phyloP scores from a whole-genome alignment of 78 protist species.

The Bodo saltans region DNA sequence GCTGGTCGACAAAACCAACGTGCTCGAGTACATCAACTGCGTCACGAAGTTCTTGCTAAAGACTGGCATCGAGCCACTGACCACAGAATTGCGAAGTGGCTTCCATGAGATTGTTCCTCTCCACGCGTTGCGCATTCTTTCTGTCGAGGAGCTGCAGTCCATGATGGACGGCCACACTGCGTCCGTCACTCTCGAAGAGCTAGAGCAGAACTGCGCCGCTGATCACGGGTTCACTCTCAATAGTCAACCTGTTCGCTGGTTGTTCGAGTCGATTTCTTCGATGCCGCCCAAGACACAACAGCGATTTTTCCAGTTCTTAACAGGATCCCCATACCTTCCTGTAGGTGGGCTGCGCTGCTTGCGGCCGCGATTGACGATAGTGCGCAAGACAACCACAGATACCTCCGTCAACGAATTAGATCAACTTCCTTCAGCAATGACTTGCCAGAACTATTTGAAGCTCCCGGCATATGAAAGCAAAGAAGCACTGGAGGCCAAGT shows the following conservation, averaged over 20 bases:
- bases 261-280: conserved; percentile 43
- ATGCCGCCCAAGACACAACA: not conserved
- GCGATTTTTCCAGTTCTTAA: conserved; percentile 53
- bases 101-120: not conserved
- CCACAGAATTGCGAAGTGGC: not conserved
- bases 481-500: not conserved
- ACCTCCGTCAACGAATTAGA: conserved; percentile 28
- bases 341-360: conserved; percentile 57
- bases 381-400: conserved; percentile 40
- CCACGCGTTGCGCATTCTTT: not conserved
- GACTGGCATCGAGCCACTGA: conserved; percentile 12
- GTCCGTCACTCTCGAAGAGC: conserved; percentile 2
- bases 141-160: conserved; percentile 25
- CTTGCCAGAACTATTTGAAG: conserved; percentile 74
- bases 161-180: not conserved
- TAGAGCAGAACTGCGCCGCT: conserved; percentile 8
- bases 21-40: not conserved
- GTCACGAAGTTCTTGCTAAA: not conserved
- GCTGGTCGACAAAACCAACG: conserved; percentile 6
- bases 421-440: conserved; percentile 70
- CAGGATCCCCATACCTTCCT: conserved; percentile 70
- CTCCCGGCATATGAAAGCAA: conserved; percentile 51
- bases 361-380: conserved; percentile 66
- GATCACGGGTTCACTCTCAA: conserved; percentile 46
- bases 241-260: conserved; percentile 9